Base-by-base conservation (phyloP, 139 green algal genomes). In the Mychonastes homosphaera region DNA sequence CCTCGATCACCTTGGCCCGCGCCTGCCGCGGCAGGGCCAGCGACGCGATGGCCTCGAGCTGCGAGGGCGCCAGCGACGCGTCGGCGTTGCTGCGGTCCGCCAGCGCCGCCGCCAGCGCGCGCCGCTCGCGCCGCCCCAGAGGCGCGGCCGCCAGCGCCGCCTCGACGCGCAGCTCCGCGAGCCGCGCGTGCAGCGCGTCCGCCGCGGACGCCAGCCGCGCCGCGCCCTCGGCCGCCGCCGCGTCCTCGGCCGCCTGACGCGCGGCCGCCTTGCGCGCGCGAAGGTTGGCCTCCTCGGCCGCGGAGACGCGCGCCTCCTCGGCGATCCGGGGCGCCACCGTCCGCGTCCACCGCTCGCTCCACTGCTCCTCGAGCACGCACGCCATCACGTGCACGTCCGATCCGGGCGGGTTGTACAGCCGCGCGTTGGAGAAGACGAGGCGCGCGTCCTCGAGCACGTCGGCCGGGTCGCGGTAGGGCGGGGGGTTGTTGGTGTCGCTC, bases 321-420 rank as follows among this genome's bases (percentile, higher is more conserved):
- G 47, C 29, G 50, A 68, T 34, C 43, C 53, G 36, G 3, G 30
- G 40, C n/a, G 40, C 3, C 23, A 53, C 41, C 24, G 36, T 26
- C 40, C 43, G 47, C 10, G 8, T 24, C 36, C 54, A 60, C 23
- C 43, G 57, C 54, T 68, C 60, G 27, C 34, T 50, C 29, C 46
- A 38, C 28, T 26, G n/a, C 46, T 83, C 79, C 79, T 82, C 68
- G 29, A 91, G 62, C 21, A 70, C 77, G 41, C 74, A 74, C 2
- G 87, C 83, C 86, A 95, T 94, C 18, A 90, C 53, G 63, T 80
- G 58, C 27, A 94, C 86, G 68, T 96, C 88, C 33, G 54, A 77
- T 49, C 73, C 77, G 7, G 76, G 76, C 43, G 77, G 77, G 62
- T 95, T 95, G 75, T 89, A 95, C 9, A 48, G 53, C 47, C 76